These are phyloP conservation scores for Metschnikowia drakensbergensis DNA, from an alignment of 805 yeast genomes.

Conservation along the genomic window DNA sequence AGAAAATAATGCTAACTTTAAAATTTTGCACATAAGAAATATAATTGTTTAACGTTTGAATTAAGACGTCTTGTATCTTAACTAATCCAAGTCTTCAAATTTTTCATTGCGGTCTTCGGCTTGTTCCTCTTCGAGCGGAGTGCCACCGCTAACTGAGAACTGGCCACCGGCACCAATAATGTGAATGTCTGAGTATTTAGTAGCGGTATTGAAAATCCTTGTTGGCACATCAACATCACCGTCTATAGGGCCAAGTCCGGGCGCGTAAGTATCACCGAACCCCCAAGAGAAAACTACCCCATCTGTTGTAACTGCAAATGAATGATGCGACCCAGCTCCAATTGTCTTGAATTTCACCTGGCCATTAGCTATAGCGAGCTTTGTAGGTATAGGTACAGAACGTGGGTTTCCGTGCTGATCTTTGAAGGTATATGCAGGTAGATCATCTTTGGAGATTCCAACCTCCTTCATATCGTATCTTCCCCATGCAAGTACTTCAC, in stretches of 20 bases:
- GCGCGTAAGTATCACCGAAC: constrained; percentile 93
- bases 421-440: constrained; percentile 69
- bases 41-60: not conserved
- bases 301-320: constrained; percentile 76
- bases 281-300: constrained; percentile 97
- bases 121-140: constrained; percentile 50
- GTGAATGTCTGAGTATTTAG: constrained; percentile 68
- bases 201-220: constrained; percentile 89
- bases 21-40: too few species aligned
- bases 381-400: constrained; percentile 82
- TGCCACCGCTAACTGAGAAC: constrained; percentile 85
- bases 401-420: constrained; percentile 81
- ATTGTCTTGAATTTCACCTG: constrained; percentile 39
- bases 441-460: constrained; percentile 64
- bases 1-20: too few species aligned
- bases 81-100: constrained; percentile 46
- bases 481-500: constrained; percentile 82
- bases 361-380: constrained; percentile 38
- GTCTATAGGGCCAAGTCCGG: constrained; percentile 91
- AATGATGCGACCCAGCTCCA: constrained; percentile 90
- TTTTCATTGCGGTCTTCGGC: constrained; percentile 49
- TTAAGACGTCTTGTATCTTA: not conserved
- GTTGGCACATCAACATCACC: constrained; percentile 87
- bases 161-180: constrained; percentile 95
- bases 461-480: constrained; percentile 90